Conservation (phyloP, 805 yeast species). For the Grigorovia jiainica region DNA sequence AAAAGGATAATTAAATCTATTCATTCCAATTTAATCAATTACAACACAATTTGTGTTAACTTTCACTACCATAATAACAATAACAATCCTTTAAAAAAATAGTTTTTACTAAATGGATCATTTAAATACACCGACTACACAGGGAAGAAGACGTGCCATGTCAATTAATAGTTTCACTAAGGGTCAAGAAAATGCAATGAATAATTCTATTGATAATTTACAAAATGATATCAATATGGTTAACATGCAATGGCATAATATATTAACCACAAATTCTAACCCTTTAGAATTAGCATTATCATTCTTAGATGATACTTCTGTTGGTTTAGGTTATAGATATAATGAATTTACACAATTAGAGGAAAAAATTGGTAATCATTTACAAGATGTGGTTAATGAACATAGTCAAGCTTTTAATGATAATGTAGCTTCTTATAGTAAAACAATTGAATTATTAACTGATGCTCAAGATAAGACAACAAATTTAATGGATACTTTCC, state of each 20-base stretch:
- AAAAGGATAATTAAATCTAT: too few species aligned
- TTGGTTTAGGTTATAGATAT: slow-evolving; percentile 74
- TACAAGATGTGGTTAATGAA: slow-evolving; percentile 66
- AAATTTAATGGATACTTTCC: slow-evolving; percentile 40
- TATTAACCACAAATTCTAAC: slow-evolving; percentile 49
- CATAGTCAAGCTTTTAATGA: slow-evolving; percentile 79
- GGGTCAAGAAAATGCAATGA: slow-evolving; percentile 23
- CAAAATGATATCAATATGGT: slow-evolving; percentile 26
- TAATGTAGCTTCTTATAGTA: slow-evolving; percentile 75
- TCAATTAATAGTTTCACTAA: slow-evolving; percentile 23
- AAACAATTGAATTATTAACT: slow-evolving; percentile 52
- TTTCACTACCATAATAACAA: not conserved
- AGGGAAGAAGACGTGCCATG: slow-evolving; percentile 21
- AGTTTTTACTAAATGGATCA: not conserved
- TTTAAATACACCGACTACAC: not conserved
- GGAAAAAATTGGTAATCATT: slow-evolving; percentile 42
- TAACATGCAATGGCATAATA: slow-evolving; percentile 39
- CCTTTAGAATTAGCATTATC: slow-evolving; percentile 81
- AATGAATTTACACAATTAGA: slow-evolving; percentile 58
- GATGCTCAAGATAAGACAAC: slow-evolving; percentile 54
- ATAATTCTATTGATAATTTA: slow-evolving; percentile 21
- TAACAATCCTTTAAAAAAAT: too few species aligned
- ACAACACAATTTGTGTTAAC: too few species aligned
- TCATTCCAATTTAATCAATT: too few species aligned
- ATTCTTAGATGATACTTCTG: slow-evolving; percentile 75